Evolutionary conservation across 495 filamentous ascomycete genomes (phyloP), one percentile per base, ranked within the genome.

Genomic region (Penicillium fimorum): DNA sequence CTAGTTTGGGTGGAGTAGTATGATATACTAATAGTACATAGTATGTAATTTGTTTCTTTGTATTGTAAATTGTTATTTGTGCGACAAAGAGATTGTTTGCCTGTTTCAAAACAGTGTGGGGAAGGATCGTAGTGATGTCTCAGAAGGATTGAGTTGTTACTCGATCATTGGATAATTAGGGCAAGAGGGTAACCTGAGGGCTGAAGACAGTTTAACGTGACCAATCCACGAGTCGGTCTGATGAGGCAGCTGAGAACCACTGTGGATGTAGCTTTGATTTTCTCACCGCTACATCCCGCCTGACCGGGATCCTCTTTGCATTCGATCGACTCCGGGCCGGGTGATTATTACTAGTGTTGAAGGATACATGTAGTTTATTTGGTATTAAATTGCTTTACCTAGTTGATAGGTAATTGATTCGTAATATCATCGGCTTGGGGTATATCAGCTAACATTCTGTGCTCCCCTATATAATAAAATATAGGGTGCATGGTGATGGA

Each of bases 241-340:
- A 18, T 22, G 29, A 32, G 27, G 29, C 35, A 37, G 17, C 47
- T 25, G 47, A 50, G 18, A 25, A 32, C 17, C 25, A 25, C 35
- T 15, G 18, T 38, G n/a, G 27, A 25, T 17, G 11, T 33, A 45
- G 13, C 27, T 44, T 18, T 30, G 30, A n/a, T 3, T 20, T 40
- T 45, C 50, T 53, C 50, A 53, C 50, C 50, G 50, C 50, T 25
- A 53, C 17, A 32, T 53, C 17, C 18, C 27, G 40, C 29, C 29
- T 12, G 13, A 5, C 27, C 22, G 22, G 13, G 18, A 50, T 24
- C 13, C 15, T 38, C 22, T 17, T 40, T 17, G 25, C 24, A 35
- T 25, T 29, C 6, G 40, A 32, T 35, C 27, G 29, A 24, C 17
- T 12, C 30, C 33, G 33, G 5, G 10, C 30, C 33, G 33, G 5